phyloP scores from a whole-genome alignment of 2,329 filamentous ascomycete genomes.

The Thyridium curvatum region DNA sequence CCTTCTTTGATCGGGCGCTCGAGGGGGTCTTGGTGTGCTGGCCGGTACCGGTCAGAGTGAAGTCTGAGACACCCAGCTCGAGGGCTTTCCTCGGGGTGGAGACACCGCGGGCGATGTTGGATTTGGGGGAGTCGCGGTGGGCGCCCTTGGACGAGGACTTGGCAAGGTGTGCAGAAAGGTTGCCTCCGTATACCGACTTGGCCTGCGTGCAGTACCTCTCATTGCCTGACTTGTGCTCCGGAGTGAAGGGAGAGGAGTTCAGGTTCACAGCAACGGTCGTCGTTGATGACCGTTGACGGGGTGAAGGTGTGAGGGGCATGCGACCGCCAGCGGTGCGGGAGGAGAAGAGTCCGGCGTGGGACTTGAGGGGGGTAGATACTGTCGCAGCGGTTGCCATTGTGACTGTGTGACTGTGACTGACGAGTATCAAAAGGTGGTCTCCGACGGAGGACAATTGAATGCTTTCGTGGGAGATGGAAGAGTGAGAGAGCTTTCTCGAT shows the following conservation, averaged over 20 bases:
- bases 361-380: constrained; percentile 90
- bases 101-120: constrained; percentile 76
- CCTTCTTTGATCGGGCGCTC: constrained; percentile 52
- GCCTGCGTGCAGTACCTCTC: constrained; percentile 46
- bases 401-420: constrained; percentile 23
- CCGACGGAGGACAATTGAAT: constrained; percentile 42
- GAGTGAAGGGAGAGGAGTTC: constrained; percentile 72
- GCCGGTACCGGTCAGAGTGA: constrained; percentile 81
- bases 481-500: constrained; percentile 25
- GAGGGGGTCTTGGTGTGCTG: constrained; percentile 51
- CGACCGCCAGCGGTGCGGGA: constrained; percentile 89
- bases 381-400: constrained; percentile 72
- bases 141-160: constrained; percentile 59
- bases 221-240: constrained; percentile 51
- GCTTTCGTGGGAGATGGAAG: constrained; percentile 34
- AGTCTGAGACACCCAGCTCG: constrained; percentile 89
- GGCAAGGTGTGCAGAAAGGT: constrained; percentile 72
- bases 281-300: constrained; percentile 54
- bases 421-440: constrained; percentile 31
- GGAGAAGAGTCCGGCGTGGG: constrained; percentile 87
- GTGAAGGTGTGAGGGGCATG: constrained; percentile 90
- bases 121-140: constrained; percentile 88
- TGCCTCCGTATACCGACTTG: constrained; percentile 75
- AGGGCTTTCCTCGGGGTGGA: constrained; percentile 75
- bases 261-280: constrained; percentile 43